These are phyloP conservation scores for Silene noctiflora DNA, from an alignment of 179 eudicot species.

Conservation along the genomic window DNA sequence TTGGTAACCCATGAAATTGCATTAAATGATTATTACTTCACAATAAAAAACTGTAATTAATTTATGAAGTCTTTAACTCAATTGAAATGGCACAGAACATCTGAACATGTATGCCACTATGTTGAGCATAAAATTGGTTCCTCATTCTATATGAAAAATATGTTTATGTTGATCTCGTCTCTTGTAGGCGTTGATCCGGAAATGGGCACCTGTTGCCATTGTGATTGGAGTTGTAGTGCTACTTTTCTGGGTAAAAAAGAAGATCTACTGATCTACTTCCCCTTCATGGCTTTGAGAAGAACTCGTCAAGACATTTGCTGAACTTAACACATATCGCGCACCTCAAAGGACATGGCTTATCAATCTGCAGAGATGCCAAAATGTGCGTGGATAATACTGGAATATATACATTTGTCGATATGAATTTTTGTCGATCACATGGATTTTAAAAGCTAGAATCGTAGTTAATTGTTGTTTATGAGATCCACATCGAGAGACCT, in stretches of 20 bases:
- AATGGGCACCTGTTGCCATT: slow-evolving; percentile 58
- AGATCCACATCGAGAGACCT: slow-evolving; percentile 1
- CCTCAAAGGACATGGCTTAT: no score
- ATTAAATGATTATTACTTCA: no score
- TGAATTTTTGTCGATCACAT: slow-evolving; percentile 22
- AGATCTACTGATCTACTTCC: slow-evolving; percentile 54
- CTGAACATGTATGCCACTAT: not conserved
- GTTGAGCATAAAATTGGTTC: not conserved
- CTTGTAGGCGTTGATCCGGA: slow-evolving; percentile 65
- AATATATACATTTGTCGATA: slow-evolving; percentile 4
- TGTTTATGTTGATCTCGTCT: not conserved
- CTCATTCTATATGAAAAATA: not conserved
- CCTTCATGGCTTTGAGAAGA: not conserved
- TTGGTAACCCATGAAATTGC: not conserved
- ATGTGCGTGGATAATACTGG: slow-evolving; percentile 9
- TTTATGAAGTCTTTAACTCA: not conserved
- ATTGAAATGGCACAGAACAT: not conserved
- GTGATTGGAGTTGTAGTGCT: slow-evolving; percentile 50
- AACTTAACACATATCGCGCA: no score
- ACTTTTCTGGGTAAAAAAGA: slow-evolving; percentile 67
- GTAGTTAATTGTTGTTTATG: slow-evolving; percentile 5
- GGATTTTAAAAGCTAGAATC: not conserved
- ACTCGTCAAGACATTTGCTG: not conserved
- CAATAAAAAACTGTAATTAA: not conserved
- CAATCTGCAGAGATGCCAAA: not conserved